A percentile compares a stretch with the other conserved stretches of the same genome.
These are phyloP conservation scores for Hyphopichia fennica DNA, from an alignment of 1,139 yeast genomes.

Conservation along the genomic window DNA sequence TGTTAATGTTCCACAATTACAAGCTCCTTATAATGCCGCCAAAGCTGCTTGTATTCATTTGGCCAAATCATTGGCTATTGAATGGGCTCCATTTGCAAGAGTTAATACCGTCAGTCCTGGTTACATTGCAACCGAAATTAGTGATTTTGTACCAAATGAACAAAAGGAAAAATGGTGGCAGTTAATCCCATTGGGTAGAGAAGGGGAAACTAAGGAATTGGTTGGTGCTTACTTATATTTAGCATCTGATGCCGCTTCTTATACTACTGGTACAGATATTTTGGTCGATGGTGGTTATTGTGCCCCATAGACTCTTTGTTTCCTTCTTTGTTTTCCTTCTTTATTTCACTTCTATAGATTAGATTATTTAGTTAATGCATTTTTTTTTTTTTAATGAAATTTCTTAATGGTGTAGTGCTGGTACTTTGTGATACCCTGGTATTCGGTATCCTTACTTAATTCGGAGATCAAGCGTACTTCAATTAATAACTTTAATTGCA, in stretches of 20 bases:
- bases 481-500: no score
- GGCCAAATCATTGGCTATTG: conserved; percentile 75
- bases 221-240: conserved; percentile 81
- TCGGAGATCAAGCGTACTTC: no score
- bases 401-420: no score
- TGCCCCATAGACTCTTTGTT: conserved; percentile 35
- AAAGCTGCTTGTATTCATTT: conserved; percentile 85
- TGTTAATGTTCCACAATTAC: conserved; percentile 82
- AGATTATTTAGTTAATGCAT: not conserved
- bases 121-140: conserved; percentile 67
- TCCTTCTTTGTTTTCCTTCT: no score
- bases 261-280: conserved; percentile 80
- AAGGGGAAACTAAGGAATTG: conserved; percentile 77
- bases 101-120: conserved; percentile 84
- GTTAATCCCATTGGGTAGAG: conserved; percentile 73
- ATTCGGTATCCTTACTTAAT: no score
- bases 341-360: not conserved
- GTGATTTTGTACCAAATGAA: conserved; percentile 53
- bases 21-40: conserved; percentile 82
- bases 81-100: conserved; percentile 80
- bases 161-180: conserved; percentile 58
- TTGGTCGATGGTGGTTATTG: conserved; percentile 86
- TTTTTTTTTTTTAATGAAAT: no score
- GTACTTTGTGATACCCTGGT: no score
- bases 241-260: conserved; percentile 78